Conservation (phyloP, 345 rosid species). For the Salix koriyanagi region DNA sequence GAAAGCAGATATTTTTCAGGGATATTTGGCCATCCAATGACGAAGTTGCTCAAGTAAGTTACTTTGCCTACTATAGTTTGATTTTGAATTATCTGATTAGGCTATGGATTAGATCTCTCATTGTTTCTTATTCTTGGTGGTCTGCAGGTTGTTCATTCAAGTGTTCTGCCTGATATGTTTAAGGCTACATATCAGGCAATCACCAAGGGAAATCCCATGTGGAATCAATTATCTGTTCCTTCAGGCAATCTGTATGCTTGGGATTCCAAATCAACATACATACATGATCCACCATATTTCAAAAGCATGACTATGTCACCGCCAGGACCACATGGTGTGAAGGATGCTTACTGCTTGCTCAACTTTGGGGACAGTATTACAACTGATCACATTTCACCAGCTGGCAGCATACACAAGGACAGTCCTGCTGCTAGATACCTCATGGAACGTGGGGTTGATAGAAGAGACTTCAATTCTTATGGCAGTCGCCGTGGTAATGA, state of each 20-base stretch:
- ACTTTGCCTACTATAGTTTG: slow-evolving; percentile 6
- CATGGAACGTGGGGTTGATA: slow-evolving; percentile 71
- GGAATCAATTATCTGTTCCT: slow-evolving; percentile 74
- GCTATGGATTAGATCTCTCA: not conserved
- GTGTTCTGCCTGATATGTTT: slow-evolving; percentile 84
- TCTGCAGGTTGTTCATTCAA: slow-evolving; percentile 73
- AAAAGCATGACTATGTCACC: slow-evolving; percentile 90
- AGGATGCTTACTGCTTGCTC: slow-evolving; percentile 82
- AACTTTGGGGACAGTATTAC: slow-evolving; percentile 89
- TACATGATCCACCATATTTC: slow-evolving; percentile 87
- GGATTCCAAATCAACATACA: slow-evolving; percentile 81
- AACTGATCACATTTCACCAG: slow-evolving; percentile 90
- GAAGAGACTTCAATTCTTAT: slow-evolving; percentile 82
- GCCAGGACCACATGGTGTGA: slow-evolving; percentile 74
- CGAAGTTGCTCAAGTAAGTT: slow-evolving; percentile 68
- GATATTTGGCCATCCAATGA: slow-evolving; percentile 89
- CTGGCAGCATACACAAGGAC: slow-evolving; percentile 90
- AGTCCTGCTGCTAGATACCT: slow-evolving; percentile 86
- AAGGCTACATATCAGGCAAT: slow-evolving; percentile 81
- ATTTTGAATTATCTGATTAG: not conserved
- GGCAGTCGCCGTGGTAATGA: slow-evolving; percentile 92
- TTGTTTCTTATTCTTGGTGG: not conserved
- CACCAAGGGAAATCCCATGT: slow-evolving; percentile 85
- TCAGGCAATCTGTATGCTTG: slow-evolving; percentile 62
- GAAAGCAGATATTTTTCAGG: slow-evolving; percentile 59